Base-by-base conservation (phyloP, 2,329 filamentous ascomycete genomes). In the Ilyonectria mors-panacis region DNA sequence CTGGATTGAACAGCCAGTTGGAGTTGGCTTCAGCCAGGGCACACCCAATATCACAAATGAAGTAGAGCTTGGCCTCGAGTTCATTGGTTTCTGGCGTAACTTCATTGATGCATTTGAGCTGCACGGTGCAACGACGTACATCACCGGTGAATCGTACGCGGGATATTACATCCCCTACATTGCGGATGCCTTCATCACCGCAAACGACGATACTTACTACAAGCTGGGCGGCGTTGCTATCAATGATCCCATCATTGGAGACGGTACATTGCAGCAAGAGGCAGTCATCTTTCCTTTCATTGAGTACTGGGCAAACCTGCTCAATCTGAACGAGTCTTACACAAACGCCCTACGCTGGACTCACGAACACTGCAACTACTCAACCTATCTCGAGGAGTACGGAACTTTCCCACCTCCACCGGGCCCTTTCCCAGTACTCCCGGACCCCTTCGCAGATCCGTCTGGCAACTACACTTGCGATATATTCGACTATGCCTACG, bases 21-120 rank as follows among this genome's bases (percentile, higher is more conserved):
- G 86, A 33, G 92, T 92, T 0, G 93, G 93, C 15, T 95, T 93
- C 78, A 88, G 89, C 0, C 86, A 88, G 37, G 92, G 92, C 15
- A 87, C 81, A 0, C 84, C 89, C 4, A 92, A 87, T 0, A 91
- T 91, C 10, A 89, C 84, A 4, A 88, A 86, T 72, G 90, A 94
- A 70, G 86, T 89, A 33, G 92, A 94, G 70, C 85, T 92, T 1
- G 91, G 92, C 0, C 79, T 82, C n/a, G 88, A 95, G 71, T 94
- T 95, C 77, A 83, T 92, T 17, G 91, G 91, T 56, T 96, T 94
- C 81, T 94, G 90, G 86, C 91, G 91, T 81, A 94, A 94, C 81
- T 94, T 94, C 73, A 81, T 94, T 65, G 84, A 93, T 37, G 90
- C 89, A 0, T 94, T 94, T 71, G 83, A 81, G n/a, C 83, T 94